These are phyloP conservation scores for Fusarium veterinarium DNA, from an alignment of 2,329 filamentous ascomycete species.

Conservation along the genomic window DNA sequence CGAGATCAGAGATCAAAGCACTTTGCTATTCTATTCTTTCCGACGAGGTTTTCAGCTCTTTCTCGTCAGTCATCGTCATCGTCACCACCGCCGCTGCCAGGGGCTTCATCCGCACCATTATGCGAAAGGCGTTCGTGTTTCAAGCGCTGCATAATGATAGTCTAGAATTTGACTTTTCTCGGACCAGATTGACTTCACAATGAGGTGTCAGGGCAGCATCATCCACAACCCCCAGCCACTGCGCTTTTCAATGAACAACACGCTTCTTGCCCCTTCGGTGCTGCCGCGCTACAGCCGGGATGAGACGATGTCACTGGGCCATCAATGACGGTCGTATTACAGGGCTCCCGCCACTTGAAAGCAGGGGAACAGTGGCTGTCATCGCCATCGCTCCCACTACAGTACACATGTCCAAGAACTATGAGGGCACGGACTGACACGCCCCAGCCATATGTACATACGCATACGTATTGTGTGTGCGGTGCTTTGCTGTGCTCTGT, in stretches of 20 bases:
- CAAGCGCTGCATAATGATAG: neutral
- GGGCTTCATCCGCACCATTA: neutral
- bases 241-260: conserved; percentile 14
- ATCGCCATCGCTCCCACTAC: neutral
- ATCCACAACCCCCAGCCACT: conserved; percentile 15
- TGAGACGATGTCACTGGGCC: conserved; percentile 21
- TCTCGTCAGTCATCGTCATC: conserved; percentile 25
- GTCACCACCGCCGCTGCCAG: neutral
- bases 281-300: conserved; percentile 36
- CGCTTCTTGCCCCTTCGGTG: conserved; percentile 28
- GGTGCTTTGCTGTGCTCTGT: neutral
- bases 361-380: conserved; percentile 22
- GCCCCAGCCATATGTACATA: neutral
- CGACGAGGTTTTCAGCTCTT: neutral
- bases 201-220: conserved; percentile 42
- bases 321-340: conserved; percentile 32
- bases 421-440: conserved; percentile 8
- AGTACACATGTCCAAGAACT: neutral
- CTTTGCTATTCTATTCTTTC: neutral
- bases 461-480: neutral
- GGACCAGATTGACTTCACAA: conserved; percentile 13
- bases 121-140: conserved; percentile 1
- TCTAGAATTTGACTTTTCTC: conserved; percentile 8
- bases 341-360: conserved; percentile 21
- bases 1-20: conserved; percentile 7